Conservation (phyloP, 2,329 filamentous ascomycete species). For the Aspergillus aculeatinus region DNA sequence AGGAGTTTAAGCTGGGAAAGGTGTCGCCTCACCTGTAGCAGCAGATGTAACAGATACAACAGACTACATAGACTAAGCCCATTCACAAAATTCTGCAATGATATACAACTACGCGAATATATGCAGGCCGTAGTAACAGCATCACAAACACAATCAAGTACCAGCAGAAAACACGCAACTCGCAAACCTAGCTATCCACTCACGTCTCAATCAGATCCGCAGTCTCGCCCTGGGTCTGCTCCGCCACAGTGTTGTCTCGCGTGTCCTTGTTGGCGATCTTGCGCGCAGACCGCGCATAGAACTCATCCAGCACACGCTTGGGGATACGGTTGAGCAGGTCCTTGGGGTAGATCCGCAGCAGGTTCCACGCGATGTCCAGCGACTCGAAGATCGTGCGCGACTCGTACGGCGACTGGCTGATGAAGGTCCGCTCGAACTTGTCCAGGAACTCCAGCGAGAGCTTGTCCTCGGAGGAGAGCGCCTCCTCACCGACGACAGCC, state of each 20-base stretch:
- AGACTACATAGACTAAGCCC: too few relatives aligned
- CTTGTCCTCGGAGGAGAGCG: constrained; percentile 92
- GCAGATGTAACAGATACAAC: too few relatives aligned
- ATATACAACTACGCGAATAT: constrained; percentile 20
- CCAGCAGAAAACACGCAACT: constrained; percentile 1
- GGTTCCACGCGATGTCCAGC: constrained; percentile 91
- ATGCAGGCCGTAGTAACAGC: constrained; percentile 14
- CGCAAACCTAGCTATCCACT: constrained; percentile 1
- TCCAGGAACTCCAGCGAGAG: constrained; percentile 96
- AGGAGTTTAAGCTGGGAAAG: constrained; percentile 30
- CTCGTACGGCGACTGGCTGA: constrained; percentile 89
- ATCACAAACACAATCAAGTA: neutral
- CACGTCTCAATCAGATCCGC: constrained; percentile 45
- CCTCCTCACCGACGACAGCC: constrained; percentile 97
- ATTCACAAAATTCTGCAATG: neutral
- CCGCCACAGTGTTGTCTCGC: constrained; percentile 42
- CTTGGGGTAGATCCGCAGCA: constrained; percentile 96
- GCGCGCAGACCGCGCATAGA: constrained; percentile 63
- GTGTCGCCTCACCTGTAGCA: too few relatives aligned
- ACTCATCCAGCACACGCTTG: constrained; percentile 78
- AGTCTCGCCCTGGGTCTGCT: constrained; percentile 29
- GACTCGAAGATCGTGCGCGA: constrained; percentile 88
- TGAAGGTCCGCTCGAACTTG: constrained; percentile 96
- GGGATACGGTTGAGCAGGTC: constrained; percentile 95
- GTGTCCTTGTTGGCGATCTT: constrained; percentile 50